Conservation (phyloP, 257 asterid genomes). For the Solanum bulbocastanum region DNA sequence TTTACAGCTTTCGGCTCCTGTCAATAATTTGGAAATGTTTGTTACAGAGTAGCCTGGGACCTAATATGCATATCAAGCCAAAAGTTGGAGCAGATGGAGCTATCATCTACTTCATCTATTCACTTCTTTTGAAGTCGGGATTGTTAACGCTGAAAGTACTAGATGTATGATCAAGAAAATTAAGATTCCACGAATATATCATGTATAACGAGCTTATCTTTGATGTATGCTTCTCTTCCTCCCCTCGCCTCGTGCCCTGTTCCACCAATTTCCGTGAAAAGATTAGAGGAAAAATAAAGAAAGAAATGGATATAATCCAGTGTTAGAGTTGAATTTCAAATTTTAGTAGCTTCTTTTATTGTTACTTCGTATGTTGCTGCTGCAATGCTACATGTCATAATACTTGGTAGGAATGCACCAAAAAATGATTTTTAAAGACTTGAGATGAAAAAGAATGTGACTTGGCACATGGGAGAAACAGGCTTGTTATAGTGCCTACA, state of each 20-base stretch:
- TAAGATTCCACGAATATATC: background rate
- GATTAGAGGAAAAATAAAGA: background rate
- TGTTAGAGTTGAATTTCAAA: background rate
- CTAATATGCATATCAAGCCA: background rate
- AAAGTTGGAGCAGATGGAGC: background rate
- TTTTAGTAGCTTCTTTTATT: background rate
- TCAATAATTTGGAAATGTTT: background rate
- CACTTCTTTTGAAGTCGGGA: background rate
- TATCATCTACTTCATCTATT: background rate
- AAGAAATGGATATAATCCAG: background rate
- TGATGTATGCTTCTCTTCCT: background rate
- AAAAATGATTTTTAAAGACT: too few species aligned
- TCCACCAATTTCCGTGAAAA: background rate
- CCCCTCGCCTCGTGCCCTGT: background rate
- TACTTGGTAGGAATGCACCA: background rate
- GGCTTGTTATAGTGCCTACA: too few species aligned
- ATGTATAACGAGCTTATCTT: background rate
- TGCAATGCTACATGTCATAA: background rate
- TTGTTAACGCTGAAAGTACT: background rate
- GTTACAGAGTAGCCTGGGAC: background rate
- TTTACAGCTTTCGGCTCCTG: background rate
- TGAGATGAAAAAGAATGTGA: too few species aligned
- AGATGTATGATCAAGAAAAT: background rate
- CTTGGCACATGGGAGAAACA: too few species aligned
- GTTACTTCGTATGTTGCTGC: background rate